Conservation (phyloP, 2,329 filamentous ascomycete species). For the Truncatella angustata region DNA sequence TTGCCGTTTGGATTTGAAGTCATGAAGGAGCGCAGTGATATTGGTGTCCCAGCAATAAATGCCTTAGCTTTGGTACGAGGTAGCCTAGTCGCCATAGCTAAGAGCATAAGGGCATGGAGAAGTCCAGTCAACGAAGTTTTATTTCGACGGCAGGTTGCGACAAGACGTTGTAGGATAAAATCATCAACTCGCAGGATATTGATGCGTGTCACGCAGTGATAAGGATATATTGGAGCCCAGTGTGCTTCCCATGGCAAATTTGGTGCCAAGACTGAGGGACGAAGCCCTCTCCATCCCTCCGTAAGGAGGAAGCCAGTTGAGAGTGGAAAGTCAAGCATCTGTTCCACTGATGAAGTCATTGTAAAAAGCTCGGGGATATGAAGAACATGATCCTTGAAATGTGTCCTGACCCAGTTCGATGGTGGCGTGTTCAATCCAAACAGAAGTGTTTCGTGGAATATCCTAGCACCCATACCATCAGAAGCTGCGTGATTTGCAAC, state of each 20-base stretch:
- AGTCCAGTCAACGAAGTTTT: not conserved
- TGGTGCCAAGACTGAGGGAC: not conserved
- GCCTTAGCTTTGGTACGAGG: not conserved
- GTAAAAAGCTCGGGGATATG: not conserved
- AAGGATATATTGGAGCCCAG: not conserved
- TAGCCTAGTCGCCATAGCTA: not conserved
- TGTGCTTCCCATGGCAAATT: not conserved
- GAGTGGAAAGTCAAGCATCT: not conserved
- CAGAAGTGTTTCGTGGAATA: not conserved
- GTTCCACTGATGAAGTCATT: not conserved
- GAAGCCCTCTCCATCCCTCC: not conserved
- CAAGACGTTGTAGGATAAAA: not conserved
- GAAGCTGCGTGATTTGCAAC: not conserved
- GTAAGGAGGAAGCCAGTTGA: not conserved
- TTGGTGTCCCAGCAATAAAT: not conserved
- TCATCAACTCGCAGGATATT: not conserved
- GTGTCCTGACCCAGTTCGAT: not conserved
- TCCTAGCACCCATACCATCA: not conserved
- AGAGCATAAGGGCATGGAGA: not conserved
- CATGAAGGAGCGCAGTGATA: not conserved
- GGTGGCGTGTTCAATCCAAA: not conserved
- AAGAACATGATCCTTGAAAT: not conserved
- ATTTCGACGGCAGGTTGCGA: not conserved
- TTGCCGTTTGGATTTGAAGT: too few species aligned
- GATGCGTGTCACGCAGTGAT: not conserved